These are phyloP conservation scores for Craterostigma plantagineum DNA, from an alignment of 257 asterid species.

Conservation along the genomic window DNA sequence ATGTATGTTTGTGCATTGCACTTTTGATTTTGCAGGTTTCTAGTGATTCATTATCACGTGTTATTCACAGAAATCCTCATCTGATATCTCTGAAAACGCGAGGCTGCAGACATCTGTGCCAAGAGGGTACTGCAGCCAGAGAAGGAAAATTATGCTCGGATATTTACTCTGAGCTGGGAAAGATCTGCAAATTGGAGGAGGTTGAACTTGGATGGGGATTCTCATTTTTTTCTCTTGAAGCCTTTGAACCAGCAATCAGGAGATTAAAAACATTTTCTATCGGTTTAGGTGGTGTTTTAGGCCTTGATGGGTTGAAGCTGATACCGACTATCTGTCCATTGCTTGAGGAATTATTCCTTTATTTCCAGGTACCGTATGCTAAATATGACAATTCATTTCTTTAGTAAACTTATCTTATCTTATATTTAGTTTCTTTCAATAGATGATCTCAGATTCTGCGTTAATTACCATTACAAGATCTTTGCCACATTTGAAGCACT, in stretches of 20 bases:
- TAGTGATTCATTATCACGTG: conserved; percentile 31
- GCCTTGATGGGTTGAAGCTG: conserved; percentile 51
- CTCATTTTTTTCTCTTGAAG: conserved; percentile 35
- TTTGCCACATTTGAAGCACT: conserved; percentile 32
- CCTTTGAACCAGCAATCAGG: conserved; percentile 48
- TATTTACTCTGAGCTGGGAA: conserved; percentile 30
- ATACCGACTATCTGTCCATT: conserved; percentile 48
- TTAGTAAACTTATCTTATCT: too few relatives aligned
- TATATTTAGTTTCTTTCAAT: conserved; percentile 10
- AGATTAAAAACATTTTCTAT: conserved; percentile 32
- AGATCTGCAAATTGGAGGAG: conserved; percentile 49
- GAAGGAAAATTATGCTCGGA: conserved; percentile 11
- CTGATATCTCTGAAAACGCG: conserved; percentile 46
- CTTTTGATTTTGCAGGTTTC: conserved; percentile 36
- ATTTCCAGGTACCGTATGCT: conserved; percentile 58
- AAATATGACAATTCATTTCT: neutral
- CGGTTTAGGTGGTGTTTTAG: conserved; percentile 81
- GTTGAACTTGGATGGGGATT: conserved; percentile 86
- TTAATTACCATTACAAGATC: conserved; percentile 23
- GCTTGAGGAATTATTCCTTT: conserved; percentile 55
- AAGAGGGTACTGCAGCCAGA: conserved; percentile 15
- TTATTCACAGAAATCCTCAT: conserved; percentile 34
- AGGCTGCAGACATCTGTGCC: conserved; percentile 49
- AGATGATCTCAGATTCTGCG: conserved; percentile 61
- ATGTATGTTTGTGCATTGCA: too few relatives aligned